These are phyloP conservation scores for Mycena leptocephala DNA, from an alignment of 768 basidiomycete genomes.

Conservation along the genomic window DNA sequence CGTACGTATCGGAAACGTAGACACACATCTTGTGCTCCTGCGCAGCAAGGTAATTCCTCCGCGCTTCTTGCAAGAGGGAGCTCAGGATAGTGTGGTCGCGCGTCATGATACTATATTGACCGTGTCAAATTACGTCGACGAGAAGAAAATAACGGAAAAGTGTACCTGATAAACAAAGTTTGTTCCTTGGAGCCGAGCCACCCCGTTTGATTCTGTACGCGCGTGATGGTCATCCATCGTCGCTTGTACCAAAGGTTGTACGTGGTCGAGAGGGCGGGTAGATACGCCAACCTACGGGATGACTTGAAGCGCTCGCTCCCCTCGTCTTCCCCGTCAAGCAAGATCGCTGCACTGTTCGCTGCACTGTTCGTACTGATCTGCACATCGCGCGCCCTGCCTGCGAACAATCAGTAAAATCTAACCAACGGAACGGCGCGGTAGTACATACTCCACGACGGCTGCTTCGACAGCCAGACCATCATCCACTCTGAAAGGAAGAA, in stretches of 20 bases:
- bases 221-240: slow-evolving; percentile 58
- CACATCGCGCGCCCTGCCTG: slow-evolving; percentile 62
- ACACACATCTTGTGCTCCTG: slow-evolving; percentile 67
- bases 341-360: slow-evolving; percentile 43
- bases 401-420: neutral
- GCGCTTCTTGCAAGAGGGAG: slow-evolving; percentile 69
- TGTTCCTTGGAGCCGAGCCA: slow-evolving; percentile 53
- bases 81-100: slow-evolving; percentile 63
- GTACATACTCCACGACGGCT: slow-evolving; percentile 20
- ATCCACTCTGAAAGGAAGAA: slow-evolving; percentile 78
- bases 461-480: slow-evolving; percentile 55
- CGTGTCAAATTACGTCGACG: neutral
- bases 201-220: slow-evolving; percentile 49
- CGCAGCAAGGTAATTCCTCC: slow-evolving; percentile 63
- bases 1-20: slow-evolving; percentile 60
- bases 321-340: slow-evolving; percentile 55
- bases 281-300: slow-evolving; percentile 55
- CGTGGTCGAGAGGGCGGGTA: slow-evolving; percentile 57
- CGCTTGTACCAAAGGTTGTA: slow-evolving; percentile 66
- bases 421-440: no score
- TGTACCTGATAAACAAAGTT: slow-evolving; percentile 59
- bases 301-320: slow-evolving; percentile 34
- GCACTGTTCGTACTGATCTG: slow-evolving; percentile 62
- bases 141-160: neutral
- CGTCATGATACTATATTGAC: slow-evolving; percentile 62